A percentile compares a stretch with the other conserved stretches of the same genome.
These are phyloP conservation scores for Yarrowia deformans DNA, from an alignment of 805 yeast genomes.

Conservation along the genomic window DNA sequence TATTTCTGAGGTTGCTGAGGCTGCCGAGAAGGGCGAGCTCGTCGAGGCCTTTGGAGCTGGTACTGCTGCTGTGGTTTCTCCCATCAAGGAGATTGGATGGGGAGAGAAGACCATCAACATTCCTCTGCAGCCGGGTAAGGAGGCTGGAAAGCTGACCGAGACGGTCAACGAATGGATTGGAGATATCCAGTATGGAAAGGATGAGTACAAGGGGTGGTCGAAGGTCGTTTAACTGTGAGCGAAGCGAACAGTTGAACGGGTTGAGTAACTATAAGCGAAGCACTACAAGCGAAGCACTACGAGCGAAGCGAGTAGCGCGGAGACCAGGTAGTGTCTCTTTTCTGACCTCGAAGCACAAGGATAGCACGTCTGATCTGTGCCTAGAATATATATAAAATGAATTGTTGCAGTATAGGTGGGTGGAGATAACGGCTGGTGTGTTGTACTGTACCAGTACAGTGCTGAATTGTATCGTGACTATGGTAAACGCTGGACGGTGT, in stretches of 20 bases:
- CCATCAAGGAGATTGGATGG: constrained; percentile 87
- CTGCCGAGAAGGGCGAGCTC: constrained; percentile 79
- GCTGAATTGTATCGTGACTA: no score
- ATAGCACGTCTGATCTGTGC: no score
- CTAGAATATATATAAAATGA: no score
- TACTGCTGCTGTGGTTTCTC: constrained; percentile 96
- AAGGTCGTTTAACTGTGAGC: constrained; percentile 29
- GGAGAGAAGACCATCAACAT: constrained; percentile 73
- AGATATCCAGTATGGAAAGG: constrained; percentile 88
- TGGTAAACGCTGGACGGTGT: no score
- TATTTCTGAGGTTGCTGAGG: constrained; percentile 79
- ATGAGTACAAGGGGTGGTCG: constrained; percentile 58
- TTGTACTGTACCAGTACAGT: no score
- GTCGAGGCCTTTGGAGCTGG: constrained; percentile 97
- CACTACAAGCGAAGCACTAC: no score
- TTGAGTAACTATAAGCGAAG: no score
- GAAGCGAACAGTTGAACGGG: not conserved
- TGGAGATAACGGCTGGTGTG: no score
- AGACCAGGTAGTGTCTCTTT: no score
- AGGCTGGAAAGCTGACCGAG: constrained; percentile 68
- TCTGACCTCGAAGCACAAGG: no score
- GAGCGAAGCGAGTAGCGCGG: no score
- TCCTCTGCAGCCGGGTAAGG: constrained; percentile 81
- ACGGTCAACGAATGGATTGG: constrained; percentile 84
- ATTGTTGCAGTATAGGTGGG: no score